phyloP scores from a whole-genome alignment of 495 filamentous ascomycete genomes.

The Cercophora newfieldiana region DNA sequence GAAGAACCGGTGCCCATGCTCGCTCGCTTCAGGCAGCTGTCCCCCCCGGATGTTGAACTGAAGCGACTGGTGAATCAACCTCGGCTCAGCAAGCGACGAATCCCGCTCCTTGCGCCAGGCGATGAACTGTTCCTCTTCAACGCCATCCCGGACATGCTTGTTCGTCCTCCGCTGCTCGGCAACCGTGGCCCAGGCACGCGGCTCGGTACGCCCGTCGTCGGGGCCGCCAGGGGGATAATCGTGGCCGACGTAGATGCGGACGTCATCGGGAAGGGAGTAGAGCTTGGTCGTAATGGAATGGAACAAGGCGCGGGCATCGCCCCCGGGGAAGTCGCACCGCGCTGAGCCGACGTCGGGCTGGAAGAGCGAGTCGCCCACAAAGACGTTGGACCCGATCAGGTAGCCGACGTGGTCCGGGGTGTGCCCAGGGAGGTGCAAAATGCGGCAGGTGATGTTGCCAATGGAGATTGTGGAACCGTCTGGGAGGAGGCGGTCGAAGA shows the following conservation, averaged over 20 bases:
- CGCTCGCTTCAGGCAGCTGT: conserved; percentile 37
- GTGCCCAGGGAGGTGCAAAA: conserved; percentile 60
- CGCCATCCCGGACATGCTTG: conserved; percentile 50
- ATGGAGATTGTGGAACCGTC: conserved; percentile 55
- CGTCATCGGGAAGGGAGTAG: conserved; percentile 43
- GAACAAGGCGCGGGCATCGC: conserved; percentile 34
- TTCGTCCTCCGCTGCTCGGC: conserved; percentile 52
- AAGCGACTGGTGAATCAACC: conserved; percentile 54
- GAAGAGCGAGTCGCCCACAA: conserved; percentile 58
- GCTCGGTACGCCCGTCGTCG: conserved; percentile 24
- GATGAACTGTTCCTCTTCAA: conserved; percentile 51
- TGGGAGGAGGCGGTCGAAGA: conserved; percentile 54
- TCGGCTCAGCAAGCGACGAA: conserved; percentile 47
- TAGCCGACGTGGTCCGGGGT: conserved; percentile 65
- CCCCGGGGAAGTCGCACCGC: conserved; percentile 60
- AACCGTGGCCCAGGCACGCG: conserved; percentile 49
- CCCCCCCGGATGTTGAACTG: conserved; percentile 61
- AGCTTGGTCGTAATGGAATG: conserved; percentile 39
- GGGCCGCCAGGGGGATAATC: conserved; percentile 44
- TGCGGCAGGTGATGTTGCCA: conserved; percentile 46
- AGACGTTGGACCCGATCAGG: conserved; percentile 41
- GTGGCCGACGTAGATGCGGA: conserved; percentile 53
- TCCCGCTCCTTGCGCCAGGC: conserved; percentile 48
- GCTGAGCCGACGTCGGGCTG: conserved; percentile 58
- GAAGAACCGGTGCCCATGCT: conserved; percentile 39